Evolutionary conservation across 495 filamentous ascomycete genomes (phyloP).

Genomic region (Friedmanniomyces endolithicus): DNA sequence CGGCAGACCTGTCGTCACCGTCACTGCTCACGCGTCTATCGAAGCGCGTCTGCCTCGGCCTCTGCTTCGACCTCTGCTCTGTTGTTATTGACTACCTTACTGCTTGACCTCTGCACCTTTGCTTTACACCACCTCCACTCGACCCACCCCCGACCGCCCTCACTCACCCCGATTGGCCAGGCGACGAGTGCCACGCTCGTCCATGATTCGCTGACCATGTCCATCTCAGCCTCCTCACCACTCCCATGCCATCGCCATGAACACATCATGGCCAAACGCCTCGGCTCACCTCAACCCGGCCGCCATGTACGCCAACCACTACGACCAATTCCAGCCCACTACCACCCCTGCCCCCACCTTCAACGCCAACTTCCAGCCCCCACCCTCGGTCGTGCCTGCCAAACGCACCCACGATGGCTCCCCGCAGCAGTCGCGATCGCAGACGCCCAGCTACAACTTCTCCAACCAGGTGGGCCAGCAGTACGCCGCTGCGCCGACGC

Average conservation of each 20-base stretch:
- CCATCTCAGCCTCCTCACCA: background rate
- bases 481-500: constrained; percentile 44
- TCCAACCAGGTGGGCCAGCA: constrained; percentile 50
- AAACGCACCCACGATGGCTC: constrained; percentile 83
- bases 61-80: no score
- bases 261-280: constrained; percentile 7
- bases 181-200: no score
- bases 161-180: background rate
- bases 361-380: constrained; percentile 62
- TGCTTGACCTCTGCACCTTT: no score
- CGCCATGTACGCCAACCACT: constrained; percentile 8
- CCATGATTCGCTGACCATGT: background rate
- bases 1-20: no score
- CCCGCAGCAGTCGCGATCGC: constrained; percentile 59
- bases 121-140: background rate
- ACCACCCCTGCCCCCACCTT: constrained; percentile 66
- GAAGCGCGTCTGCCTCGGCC: no score
- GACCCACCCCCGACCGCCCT: background rate
- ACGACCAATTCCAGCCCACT: constrained; percentile 51
- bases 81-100: no score
- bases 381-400: constrained; percentile 71
- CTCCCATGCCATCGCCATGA: constrained; percentile 14
- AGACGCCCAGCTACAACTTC: constrained; percentile 74
- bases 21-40: no score
- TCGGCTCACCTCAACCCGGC: constrained; percentile 8